Conservation (phyloP, 306 rosid genomes). For the Ziziphus jujuba region DNA sequence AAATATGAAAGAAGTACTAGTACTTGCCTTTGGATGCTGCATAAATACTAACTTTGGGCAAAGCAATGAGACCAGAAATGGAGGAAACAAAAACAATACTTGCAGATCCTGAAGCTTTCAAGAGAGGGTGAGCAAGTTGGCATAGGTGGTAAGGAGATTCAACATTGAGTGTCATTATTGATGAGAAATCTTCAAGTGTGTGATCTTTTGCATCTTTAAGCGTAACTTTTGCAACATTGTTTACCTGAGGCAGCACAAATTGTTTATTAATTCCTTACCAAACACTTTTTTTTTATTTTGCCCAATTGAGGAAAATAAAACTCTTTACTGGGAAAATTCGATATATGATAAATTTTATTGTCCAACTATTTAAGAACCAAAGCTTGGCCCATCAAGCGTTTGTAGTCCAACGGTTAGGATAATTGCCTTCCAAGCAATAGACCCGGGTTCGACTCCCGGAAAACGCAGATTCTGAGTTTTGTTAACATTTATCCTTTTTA, state of each 20-base stretch:
- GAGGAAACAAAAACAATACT: conserved; percentile 51
- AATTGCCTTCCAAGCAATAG: too few species aligned
- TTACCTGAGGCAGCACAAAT: conserved; percentile 21
- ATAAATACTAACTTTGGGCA: conserved; percentile 39
- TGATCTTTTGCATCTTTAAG: conserved; percentile 13
- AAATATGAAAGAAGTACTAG: too few species aligned
- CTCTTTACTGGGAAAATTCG: too few species aligned
- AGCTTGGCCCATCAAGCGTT: too few species aligned
- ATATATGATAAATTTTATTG: too few species aligned
- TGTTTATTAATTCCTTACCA: not conserved
- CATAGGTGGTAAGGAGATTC: conserved; percentile 41
- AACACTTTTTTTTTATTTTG: too few species aligned
- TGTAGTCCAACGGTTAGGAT: too few species aligned
- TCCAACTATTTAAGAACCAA: too few species aligned
- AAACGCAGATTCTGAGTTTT: too few species aligned
- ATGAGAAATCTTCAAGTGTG: conserved; percentile 27
- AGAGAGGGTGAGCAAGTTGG: conserved; percentile 44
- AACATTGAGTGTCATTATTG: conserved; percentile 34
- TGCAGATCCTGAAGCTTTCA: conserved; percentile 45
- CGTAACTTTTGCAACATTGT: conserved; percentile 20
- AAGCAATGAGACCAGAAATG: conserved; percentile 41
- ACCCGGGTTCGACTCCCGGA: too few species aligned
- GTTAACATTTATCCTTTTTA: too few species aligned
- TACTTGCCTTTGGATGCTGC: conserved; percentile 58
- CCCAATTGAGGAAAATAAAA: too few species aligned